Evolutionary conservation across 176 grass and related monocot genomes (phyloP).

Genomic region (Leersia perrieri): DNA sequence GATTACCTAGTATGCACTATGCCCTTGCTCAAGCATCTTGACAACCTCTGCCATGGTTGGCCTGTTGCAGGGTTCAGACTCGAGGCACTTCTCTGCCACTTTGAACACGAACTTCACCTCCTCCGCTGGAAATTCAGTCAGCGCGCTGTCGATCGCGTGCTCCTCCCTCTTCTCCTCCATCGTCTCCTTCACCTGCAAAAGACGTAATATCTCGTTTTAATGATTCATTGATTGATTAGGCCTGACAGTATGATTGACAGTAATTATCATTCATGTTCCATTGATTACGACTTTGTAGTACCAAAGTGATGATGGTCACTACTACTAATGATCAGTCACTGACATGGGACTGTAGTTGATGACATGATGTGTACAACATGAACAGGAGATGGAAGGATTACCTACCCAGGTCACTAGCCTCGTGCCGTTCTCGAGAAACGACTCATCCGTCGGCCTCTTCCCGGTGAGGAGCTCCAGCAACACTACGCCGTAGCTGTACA

Average conservation of each 20-base stretch:
- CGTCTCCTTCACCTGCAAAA: slow-evolving; percentile 62
- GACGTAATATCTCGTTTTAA: not conserved
- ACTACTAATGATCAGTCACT: not conserved
- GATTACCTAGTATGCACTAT: not conserved
- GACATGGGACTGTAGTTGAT: not conserved
- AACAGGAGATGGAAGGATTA: not conserved
- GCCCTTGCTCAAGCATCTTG: slow-evolving; percentile 56
- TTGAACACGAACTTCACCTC: slow-evolving; percentile 54
- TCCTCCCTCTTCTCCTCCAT: slow-evolving; percentile 62
- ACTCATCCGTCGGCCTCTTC: slow-evolving; percentile 78
- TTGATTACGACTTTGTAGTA: not conserved
- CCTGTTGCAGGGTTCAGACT: slow-evolving; percentile 56
- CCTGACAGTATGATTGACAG: not conserved
- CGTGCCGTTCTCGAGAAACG: slow-evolving; percentile 73
- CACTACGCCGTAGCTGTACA: slow-evolving; percentile 87
- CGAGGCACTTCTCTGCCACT: slow-evolving; percentile 68
- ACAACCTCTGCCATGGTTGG: slow-evolving; percentile 66
- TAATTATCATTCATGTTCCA: not conserved
- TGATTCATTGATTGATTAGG: not conserved
- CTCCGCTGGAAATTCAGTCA: slow-evolving; percentile 34
- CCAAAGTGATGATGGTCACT: slow-evolving; percentile 9
- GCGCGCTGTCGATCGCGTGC: slow-evolving; percentile 56
- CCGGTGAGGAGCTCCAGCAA: slow-evolving; percentile 80
- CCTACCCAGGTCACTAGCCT: slow-evolving; percentile 72
- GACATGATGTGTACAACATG: not conserved